These are phyloP conservation scores for Didymella arachidicola DNA, from an alignment of 2,329 filamentous ascomycete species.

Conservation along the genomic window DNA sequence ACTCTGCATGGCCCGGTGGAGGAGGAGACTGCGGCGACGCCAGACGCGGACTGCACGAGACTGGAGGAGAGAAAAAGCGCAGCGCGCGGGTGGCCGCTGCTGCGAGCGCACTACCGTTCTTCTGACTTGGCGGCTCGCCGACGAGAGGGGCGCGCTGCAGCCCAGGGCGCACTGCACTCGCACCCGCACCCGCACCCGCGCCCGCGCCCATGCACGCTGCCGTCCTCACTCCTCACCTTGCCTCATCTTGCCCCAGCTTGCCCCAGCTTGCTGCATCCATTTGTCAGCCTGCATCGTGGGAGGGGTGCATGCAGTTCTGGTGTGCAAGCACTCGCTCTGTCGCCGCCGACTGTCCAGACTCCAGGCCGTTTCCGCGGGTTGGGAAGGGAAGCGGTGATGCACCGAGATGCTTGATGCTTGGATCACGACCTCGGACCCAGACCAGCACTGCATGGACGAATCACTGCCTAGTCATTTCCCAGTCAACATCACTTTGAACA, in stretches of 20 bases:
- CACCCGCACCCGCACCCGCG: no score
- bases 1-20: not conserved
- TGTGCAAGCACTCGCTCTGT: not conserved
- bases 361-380: not conserved
- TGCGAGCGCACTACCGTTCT: conserved; percentile 3
- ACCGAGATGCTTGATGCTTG: not conserved
- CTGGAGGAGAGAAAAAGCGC: conserved; percentile 10
- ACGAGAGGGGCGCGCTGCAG: conserved; percentile 3
- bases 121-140: conserved; percentile 11
- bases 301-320: not conserved
- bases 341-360: not conserved
- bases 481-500: no score
- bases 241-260: no score
- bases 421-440: no score
- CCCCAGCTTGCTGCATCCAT: not conserved
- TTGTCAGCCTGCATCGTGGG: not conserved
- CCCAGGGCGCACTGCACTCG: not conserved
- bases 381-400: conserved; percentile 10
- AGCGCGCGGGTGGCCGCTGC: conserved; percentile 15
- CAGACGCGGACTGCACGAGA: not conserved
- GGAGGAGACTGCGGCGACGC: not conserved
- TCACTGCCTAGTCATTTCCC: no score
- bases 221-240: not conserved
- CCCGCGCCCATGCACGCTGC: not conserved
- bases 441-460: no score